phyloP scores from a whole-genome alignment of 108 stramenopile species.

The Nitzschia sp. region DNA sequence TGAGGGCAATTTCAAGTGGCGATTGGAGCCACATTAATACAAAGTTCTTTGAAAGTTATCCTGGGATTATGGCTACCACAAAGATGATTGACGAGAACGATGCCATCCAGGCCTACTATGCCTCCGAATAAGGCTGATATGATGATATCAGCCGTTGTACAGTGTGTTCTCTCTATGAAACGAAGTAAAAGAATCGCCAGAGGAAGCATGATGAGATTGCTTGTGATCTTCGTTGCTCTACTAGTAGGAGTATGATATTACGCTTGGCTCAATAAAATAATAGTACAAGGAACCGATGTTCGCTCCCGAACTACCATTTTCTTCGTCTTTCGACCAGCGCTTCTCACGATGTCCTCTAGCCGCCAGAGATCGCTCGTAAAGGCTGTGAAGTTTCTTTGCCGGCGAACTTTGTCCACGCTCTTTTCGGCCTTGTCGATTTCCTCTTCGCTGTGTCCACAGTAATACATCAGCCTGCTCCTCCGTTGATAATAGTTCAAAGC shows the following conservation, averaged over 20 bases:
- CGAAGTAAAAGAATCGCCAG: too few relatives aligned
- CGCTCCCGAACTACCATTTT: slow-evolving; percentile 11
- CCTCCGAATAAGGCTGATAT: background rate
- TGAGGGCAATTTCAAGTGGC: background rate
- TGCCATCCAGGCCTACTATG: slow-evolving; percentile 18
- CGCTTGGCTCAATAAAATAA: too few relatives aligned
- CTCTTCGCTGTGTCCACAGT: slow-evolving; percentile 7
- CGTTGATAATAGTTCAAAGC: slow-evolving; percentile 48
- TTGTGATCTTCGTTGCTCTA: too few relatives aligned
- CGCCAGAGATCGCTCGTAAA: slow-evolving; percentile 6
- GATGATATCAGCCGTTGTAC: too few relatives aligned
- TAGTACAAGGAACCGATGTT: too few relatives aligned
- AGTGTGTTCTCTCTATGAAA: too few relatives aligned
- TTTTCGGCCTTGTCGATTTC: slow-evolving; percentile 24
- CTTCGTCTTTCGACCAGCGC: slow-evolving; percentile 29
- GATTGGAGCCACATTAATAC: slow-evolving; percentile 17
- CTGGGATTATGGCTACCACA: slow-evolving; percentile 17
- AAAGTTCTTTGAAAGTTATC: slow-evolving; percentile 22
- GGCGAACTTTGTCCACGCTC: slow-evolving; percentile 2
- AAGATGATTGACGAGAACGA: slow-evolving; percentile 9
- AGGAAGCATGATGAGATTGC: too few relatives aligned
- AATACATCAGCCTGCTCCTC: slow-evolving; percentile 24
- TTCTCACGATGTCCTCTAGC: slow-evolving; percentile 26
- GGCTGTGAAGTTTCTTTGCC: slow-evolving; percentile 23
- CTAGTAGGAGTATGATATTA: too few relatives aligned